phyloP scores from a whole-genome alignment of 2,329 filamentous ascomycete genomes.

The Penicillium nordicum region DNA sequence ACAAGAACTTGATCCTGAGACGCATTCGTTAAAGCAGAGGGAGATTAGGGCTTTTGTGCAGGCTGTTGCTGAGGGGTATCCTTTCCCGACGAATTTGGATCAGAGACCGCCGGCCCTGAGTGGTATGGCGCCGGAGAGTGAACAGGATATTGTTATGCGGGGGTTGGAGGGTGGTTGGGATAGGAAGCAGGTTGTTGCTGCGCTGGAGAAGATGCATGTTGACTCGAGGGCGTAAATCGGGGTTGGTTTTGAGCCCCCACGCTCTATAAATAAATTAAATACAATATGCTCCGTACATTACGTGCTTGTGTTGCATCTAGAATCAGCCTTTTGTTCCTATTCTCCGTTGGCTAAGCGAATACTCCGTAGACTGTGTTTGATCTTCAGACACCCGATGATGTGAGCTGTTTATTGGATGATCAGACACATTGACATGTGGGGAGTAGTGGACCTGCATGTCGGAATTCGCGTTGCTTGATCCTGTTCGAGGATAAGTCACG shows the following conservation, averaged over 20 bases:
- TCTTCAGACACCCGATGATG: not conserved
- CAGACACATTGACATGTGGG: not conserved
- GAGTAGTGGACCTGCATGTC: constrained; percentile 3
- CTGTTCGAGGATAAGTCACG: not conserved
- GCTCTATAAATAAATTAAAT: not conserved
- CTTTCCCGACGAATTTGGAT: constrained; percentile 62
- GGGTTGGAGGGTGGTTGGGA: constrained; percentile 45
- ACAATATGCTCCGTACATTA: not conserved
- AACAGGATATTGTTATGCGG: constrained; percentile 52
- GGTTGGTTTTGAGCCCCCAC: not conserved
- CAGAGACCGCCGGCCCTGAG: constrained; percentile 53
- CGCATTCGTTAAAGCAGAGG: constrained; percentile 25
- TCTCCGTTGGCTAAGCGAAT: not conserved
- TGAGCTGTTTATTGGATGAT: not conserved
- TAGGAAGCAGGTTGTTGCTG: constrained; percentile 40
- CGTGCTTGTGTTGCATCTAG: not conserved
- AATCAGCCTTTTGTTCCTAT: not conserved
- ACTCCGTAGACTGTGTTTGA: not conserved
- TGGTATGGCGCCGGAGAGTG: constrained; percentile 60
- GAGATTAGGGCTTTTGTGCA: constrained; percentile 49
- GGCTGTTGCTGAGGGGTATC: constrained; percentile 57
- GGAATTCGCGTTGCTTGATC: not conserved
- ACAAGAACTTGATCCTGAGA: constrained; percentile 10
- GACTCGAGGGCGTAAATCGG: constrained; percentile 29
- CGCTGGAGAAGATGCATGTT: constrained; percentile 38